Evolutionary conservation across 2,329 filamentous ascomycete species (phyloP).

Genomic region (Blastomyces gilchristii): DNA sequence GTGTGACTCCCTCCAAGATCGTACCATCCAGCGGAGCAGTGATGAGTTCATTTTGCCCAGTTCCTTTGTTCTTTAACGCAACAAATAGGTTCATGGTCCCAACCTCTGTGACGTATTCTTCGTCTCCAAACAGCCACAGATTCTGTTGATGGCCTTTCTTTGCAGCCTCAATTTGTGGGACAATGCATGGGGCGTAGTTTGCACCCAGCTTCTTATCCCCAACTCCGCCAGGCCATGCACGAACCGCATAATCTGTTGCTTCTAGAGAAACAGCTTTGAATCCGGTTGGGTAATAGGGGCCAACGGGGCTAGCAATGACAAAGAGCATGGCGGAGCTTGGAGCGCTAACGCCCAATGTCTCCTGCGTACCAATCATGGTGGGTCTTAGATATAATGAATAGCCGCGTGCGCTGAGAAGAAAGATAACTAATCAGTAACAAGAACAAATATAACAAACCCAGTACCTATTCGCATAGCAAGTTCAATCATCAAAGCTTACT

Average conservation of each 20-base stretch:
- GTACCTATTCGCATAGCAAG: neutral
- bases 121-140: constrained; percentile 91
- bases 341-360: constrained; percentile 83
- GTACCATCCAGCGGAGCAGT: constrained; percentile 96
- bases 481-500: constrained; percentile 37
- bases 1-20: constrained; percentile 87
- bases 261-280: constrained; percentile 96
- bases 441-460: neutral
- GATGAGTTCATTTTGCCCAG: constrained; percentile 80
- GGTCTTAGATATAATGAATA: constrained; percentile 94
- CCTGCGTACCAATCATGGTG: constrained; percentile 94
- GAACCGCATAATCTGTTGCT: constrained; percentile 91
- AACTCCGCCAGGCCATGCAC: constrained; percentile 94
- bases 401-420: constrained; percentile 47
- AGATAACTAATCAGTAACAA: constrained; percentile 14
- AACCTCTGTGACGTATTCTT: constrained; percentile 93
- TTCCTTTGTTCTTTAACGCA: constrained; percentile 72
- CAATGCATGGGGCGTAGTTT: constrained; percentile 97
- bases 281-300: constrained; percentile 94
- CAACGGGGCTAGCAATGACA: constrained; percentile 91
- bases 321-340: constrained; percentile 86
- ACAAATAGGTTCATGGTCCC: constrained; percentile 99
- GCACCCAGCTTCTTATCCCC: constrained; percentile 97
- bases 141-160: constrained; percentile 95
- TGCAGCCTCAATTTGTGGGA: constrained; percentile 89